phyloP scores from a whole-genome alignment of 2,329 filamentous ascomycete genomes.

The Trichoderma sp. region DNA sequence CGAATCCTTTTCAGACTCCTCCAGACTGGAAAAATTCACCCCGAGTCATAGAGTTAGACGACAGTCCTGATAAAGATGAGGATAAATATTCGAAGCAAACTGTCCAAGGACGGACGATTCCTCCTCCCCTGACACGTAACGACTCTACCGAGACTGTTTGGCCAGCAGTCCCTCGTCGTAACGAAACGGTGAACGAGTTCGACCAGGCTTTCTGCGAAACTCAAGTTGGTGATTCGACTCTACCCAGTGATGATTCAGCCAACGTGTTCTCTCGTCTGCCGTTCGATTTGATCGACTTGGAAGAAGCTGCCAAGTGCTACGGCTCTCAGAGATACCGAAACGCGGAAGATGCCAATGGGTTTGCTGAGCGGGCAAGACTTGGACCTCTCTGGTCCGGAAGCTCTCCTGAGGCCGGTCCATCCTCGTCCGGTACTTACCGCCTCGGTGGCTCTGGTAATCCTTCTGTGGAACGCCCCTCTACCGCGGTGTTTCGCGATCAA shows the following conservation, averaged over 20 bases:
- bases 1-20: slow-evolving; percentile 28
- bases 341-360: slow-evolving; percentile 14
- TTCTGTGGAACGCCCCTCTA: slow-evolving; percentile 1
- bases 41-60: not conserved
- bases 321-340: slow-evolving; percentile 6
- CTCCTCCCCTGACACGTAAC: not conserved
- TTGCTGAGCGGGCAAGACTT: slow-evolving; percentile 31
- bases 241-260: not conserved
- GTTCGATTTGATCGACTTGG: slow-evolving; percentile 39
- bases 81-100: not conserved
- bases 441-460: not conserved
- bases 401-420: not conserved
- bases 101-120: not conserved
- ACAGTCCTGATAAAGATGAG: not conserved
- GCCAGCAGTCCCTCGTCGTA: slow-evolving; percentile 6
- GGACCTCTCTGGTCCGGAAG: slow-evolving; percentile 32
- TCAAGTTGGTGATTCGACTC: not conserved
- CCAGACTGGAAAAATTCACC: not conserved
- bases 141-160: slow-evolving; percentile 15
- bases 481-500: slow-evolving; percentile 3
- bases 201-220: slow-evolving; percentile 17
- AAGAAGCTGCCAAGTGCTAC: slow-evolving; percentile 34
- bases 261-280: slow-evolving; percentile 32
- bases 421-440: not conserved
- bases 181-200: slow-evolving; percentile 10